phyloP scores from a whole-genome alignment of 371 early-diverging fungal genomes.

The Parasitella parasitica region DNA sequence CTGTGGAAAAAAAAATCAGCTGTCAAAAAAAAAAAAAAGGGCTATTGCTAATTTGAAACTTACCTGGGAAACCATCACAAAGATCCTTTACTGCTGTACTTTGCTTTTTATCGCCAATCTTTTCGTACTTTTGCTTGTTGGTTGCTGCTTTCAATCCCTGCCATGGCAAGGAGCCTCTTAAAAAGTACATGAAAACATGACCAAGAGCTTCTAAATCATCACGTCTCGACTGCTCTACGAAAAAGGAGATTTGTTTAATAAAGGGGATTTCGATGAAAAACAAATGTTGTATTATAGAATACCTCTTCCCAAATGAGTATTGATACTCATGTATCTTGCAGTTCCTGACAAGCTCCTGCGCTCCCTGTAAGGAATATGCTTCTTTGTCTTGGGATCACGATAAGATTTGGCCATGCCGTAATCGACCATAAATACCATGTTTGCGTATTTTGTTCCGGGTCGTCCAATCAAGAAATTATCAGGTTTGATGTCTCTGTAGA shows the following conservation, averaged over 20 bases:
- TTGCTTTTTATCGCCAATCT: conserved; percentile 92
- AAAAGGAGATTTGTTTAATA: background rate
- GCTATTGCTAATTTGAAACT: background rate
- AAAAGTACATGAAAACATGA: conserved; percentile 94
- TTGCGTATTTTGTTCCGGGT: conserved; percentile 59
- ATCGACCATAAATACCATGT: conserved; percentile 78
- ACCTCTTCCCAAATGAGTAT: conserved; percentile 90
- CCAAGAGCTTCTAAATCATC: conserved; percentile 96
- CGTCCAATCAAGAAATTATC: conserved; percentile 97
- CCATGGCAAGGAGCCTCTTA: conserved; percentile 94
- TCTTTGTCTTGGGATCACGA: conserved; percentile 83
- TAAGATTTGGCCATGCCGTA: conserved; percentile 96
- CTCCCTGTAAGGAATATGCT: conserved; percentile 88
- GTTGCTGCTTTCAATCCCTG: conserved; percentile 91
- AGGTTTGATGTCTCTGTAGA: conserved; percentile 99
- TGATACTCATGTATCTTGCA: conserved; percentile 95
- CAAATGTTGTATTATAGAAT: background rate
- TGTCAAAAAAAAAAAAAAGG: background rate
- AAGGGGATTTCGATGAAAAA: background rate
- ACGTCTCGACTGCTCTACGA: conserved; percentile 86
- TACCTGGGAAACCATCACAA: conserved; percentile 80
- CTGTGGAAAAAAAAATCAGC: conserved; percentile 25
- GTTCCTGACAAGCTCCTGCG: conserved; percentile 93
- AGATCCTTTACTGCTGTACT: conserved; percentile 73
- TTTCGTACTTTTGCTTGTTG: conserved; percentile 94